A percentile compares a stretch with the other conserved stretches of the same genome.
Evolutionary conservation across 129 eudicot species (phyloP).

Genomic region (Erigeron canadensis): DNA sequence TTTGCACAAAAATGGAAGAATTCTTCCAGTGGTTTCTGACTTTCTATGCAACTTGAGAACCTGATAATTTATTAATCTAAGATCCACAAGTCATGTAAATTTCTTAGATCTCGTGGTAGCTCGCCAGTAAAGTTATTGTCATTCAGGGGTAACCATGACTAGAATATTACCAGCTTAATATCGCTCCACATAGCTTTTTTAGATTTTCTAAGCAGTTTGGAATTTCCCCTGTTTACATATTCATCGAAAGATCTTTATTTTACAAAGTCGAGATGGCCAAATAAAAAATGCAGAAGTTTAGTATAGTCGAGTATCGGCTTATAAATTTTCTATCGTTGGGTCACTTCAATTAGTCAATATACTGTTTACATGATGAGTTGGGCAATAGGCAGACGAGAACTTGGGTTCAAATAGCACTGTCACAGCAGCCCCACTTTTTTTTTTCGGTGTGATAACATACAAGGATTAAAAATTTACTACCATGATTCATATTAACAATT

Average conservation of each 20-base stretch:
- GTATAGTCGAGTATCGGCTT: too few relatives aligned
- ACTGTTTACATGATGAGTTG: too few relatives aligned
- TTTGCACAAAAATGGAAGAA: conserved; percentile 25
- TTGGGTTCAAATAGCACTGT: too few relatives aligned
- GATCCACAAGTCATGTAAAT: neutral
- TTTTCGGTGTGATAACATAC: too few relatives aligned
- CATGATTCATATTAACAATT: neutral
- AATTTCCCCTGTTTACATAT: neutral
- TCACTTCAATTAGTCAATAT: too few relatives aligned
- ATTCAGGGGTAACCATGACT: neutral
- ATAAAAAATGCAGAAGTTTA: too few relatives aligned
- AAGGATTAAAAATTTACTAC: neutral
- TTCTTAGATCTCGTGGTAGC: conserved; percentile 1
- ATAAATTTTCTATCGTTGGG: too few relatives aligned
- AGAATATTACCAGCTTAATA: conserved; percentile 9
- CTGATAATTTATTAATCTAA: conserved; percentile 22
- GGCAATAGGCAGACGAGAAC: too few relatives aligned
- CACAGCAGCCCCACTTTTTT: too few relatives aligned
- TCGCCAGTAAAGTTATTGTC: neutral
- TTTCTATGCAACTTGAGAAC: conserved; percentile 21
- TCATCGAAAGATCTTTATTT: neutral
- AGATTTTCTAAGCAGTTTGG: neutral
- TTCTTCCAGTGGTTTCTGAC: conserved; percentile 6
- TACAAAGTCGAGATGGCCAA: too few relatives aligned
- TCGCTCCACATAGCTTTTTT: neutral